Percentiles rank a stretch among this genome's conserved stretches.
Evolutionary conservation across 169 alveolate genomes (phyloP).

Genomic region (Eimeria mitis): DNA sequence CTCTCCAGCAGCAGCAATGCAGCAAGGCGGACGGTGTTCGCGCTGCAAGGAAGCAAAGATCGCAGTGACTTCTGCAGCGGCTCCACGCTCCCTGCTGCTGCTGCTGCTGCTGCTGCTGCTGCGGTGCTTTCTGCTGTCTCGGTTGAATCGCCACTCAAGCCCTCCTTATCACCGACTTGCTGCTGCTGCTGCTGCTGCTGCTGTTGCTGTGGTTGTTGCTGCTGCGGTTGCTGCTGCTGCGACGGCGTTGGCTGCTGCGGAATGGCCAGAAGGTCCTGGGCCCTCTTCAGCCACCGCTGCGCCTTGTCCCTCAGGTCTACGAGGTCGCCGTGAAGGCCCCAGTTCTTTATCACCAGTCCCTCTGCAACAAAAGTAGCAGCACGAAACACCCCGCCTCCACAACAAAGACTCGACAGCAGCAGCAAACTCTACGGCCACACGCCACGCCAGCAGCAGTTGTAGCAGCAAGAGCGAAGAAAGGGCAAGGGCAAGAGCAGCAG

Average conservation of each 20-base stretch:
- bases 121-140: conserved; percentile 15
- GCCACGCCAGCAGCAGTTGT: neutral
- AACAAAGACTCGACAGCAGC: neutral
- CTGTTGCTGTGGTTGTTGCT: conserved; percentile 32
- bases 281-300: conserved; percentile 83
- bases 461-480: too few relatives aligned
- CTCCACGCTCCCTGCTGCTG: conserved; percentile 35
- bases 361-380: conserved; percentile 43
- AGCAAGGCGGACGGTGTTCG: conserved; percentile 77
- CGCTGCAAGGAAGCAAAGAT: conserved; percentile 69
- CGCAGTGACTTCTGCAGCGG: conserved; percentile 39
- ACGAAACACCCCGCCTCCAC: neutral
- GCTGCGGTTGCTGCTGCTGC: conserved; percentile 79
- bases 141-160: neutral
- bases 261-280: conserved; percentile 72
- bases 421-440: neutral
- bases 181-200: conserved; percentile 73
- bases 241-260: conserved; percentile 31
- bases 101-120: conserved; percentile 54
- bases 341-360: conserved; percentile 74
- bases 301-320: conserved; percentile 80
- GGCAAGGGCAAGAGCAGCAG: conserved; percentile 46
- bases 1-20: conserved; percentile 83
- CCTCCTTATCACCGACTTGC: neutral
- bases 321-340: conserved; percentile 79